Conservation (phyloP, 2,329 filamentous ascomycete species). For the Dactylellina sp. region DNA sequence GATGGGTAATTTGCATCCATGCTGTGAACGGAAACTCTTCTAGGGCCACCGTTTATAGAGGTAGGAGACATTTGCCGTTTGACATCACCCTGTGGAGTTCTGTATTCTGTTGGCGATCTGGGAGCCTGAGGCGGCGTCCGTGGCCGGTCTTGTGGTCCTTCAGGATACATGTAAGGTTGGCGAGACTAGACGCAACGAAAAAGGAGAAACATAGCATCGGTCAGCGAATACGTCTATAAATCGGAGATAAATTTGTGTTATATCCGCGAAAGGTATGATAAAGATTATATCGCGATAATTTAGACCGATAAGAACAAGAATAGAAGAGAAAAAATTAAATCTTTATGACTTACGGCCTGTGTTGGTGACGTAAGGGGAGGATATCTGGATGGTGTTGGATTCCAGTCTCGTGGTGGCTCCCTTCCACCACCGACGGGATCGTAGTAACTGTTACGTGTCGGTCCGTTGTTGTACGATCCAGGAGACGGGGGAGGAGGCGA, state of each 20-base stretch:
- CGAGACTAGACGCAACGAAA: slow-evolving; percentile 35
- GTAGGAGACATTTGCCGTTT: slow-evolving; percentile 53
- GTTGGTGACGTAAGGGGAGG: slow-evolving; percentile 53
- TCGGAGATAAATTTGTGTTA: slow-evolving; percentile 17
- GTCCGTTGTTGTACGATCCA: slow-evolving; percentile 62
- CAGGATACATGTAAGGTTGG: slow-evolving; percentile 51
- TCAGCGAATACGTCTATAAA: slow-evolving; percentile 7
- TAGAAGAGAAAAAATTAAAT: background rate
- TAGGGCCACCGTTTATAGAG: slow-evolving; percentile 43
- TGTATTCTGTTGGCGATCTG: slow-evolving; percentile 51
- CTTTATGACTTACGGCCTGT: slow-evolving; percentile 25
- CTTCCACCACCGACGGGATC: slow-evolving; percentile 53
- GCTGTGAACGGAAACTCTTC: slow-evolving; percentile 44
- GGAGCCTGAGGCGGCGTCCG: slow-evolving; percentile 53
- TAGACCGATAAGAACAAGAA: background rate
- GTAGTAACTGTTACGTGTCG: slow-evolving; percentile 54
- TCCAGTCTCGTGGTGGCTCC: slow-evolving; percentile 49
- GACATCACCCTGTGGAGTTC: slow-evolving; percentile 41
- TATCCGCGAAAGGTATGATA: slow-evolving; percentile 8
- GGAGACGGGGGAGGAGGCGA: slow-evolving; percentile 61
- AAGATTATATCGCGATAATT: slow-evolving; percentile 13
- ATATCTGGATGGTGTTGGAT: slow-evolving; percentile 42
- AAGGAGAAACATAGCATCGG: slow-evolving; percentile 21
- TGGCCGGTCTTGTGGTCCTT: slow-evolving; percentile 45
- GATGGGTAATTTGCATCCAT: slow-evolving; percentile 51